Evolutionary conservation across 2,329 filamentous ascomycete genomes (phyloP), one percentile per base, ranked within the genome.

Genomic region (Fusarium newnesense): DNA sequence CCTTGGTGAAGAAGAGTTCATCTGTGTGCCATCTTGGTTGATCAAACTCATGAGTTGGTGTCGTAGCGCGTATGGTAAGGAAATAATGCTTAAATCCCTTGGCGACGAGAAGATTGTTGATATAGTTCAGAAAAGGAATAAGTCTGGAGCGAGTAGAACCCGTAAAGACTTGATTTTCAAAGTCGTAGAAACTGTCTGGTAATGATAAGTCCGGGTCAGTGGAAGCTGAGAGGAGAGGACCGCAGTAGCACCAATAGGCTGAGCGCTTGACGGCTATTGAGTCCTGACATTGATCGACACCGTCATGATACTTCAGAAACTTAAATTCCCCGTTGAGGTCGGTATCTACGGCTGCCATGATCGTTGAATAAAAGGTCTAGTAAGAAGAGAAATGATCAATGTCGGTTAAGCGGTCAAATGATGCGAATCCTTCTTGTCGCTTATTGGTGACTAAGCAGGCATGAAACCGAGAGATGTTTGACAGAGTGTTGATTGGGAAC

Each of bases 11-110:
- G 75, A 87, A 87, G 21, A 85, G 76, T 62, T 87, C 85, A 68
- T 87, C 86, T 0, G 84, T 84, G 66, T 87, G 86, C 86, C 85
- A 87, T 52, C 86, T 78, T 2, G 84, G 83, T 15, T 70, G 77
- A 69, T 87, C 82, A 73, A 82, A 87, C 32, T 86, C 84, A 37
- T 72, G 49, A 0, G 83, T 85, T 1, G 83, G 79, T 46, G 76
- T 82, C 0, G 84, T 84, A 54, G 85, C 85, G 50, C 85, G 84
- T 60, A 87, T 81, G 0, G 85, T 87, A 18, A 87, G 72, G 80
- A 85, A 86, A 71, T 86, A 87, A 73, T 86, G 77, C 7, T 78
- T 70, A 9, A 85, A 72, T 8, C 79, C 80, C 37, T 81, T 81
- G 8, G 65, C 50, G 7, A 60, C n/a, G 40, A 87, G 75, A 63